Evolutionary conservation across 768 basidiomycete species (phyloP), one percentile per base, ranked within the genome.

Genomic region (Austroboletus festivus): DNA sequence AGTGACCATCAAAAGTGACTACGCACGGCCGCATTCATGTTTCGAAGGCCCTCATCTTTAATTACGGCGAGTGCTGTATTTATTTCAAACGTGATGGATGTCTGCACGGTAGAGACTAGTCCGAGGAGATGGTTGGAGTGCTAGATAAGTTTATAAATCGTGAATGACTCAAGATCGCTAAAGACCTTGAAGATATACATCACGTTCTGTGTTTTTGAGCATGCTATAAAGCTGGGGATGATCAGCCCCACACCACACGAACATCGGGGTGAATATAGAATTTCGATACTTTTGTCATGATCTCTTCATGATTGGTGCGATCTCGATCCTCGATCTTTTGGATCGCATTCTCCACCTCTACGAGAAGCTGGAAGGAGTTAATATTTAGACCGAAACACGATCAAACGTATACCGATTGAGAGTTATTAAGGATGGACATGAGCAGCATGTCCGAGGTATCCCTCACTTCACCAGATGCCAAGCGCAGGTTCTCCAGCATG

Each of bases 121-220:
- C 50, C 57, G 50, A 57, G 58, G 61, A 63, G 55, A 53, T 55
- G 51, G 16, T 57, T 51, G 39, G 65, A 63, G 42, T 67, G 63
- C 65, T 67, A 44, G 33, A 48, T 15, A 10, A 24, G 39, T 31
- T 48, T 41, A 28, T 22, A 42, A 20, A 18, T 20, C n/a, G 20
- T 58, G 8, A 47, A 47, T 24, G 26, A 6, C 33, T 10, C 24
- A 18, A 19, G 0, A 13, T 18, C 18, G 22, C 22, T 8, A 22
- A 38, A 22, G n/a, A 28, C 39, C 21, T 16, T 4, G 31, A 33
- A 47, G 23, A 55, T 61, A 34, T 19, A 65, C 65, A 7, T 65
- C 55, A 23, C 40, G 63, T 43, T 50, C 54, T 12, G 57, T 49
- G 18, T 22, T 55, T 28, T 57, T 61, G n/a, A 67, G 51, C 53